These are phyloP conservation scores for Jacaranda mimosifolia DNA, from an alignment of 257 asterid species.

Conservation along the genomic window DNA sequence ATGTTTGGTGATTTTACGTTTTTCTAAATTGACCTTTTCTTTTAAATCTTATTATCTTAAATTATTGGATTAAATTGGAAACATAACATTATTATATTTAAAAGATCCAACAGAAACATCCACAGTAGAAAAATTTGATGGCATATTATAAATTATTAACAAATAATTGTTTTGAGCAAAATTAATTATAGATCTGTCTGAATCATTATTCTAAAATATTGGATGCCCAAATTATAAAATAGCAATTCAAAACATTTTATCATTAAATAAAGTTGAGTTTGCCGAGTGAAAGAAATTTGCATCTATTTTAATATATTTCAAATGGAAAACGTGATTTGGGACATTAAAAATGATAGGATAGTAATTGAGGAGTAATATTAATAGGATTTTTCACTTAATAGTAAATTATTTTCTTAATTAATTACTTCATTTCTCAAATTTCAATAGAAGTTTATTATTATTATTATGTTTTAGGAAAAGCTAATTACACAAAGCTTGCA, in stretches of 20 bases:
- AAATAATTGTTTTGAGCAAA: too few relatives aligned
- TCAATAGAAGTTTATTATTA: not conserved
- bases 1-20: not conserved
- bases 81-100: not conserved
- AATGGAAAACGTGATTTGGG: too few relatives aligned
- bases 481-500: not conserved
- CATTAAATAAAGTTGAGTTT: too few relatives aligned
- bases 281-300: too few relatives aligned
- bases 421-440: not conserved
- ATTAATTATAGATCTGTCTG: not conserved
- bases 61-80: not conserved
- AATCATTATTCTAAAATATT: not conserved
- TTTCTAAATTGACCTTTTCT: not conserved
- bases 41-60: not conserved
- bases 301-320: too few relatives aligned
- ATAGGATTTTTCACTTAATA: too few relatives aligned
- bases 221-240: too few relatives aligned
- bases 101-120: not conserved
- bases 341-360: too few relatives aligned
- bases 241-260: not conserved
- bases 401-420: too few relatives aligned
- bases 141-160: too few relatives aligned
- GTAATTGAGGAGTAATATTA: too few relatives aligned
- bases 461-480: not conserved
- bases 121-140: too few relatives aligned